These are phyloP conservation scores for Aspergillus quadrilineatus DNA, from an alignment of 2,329 filamentous ascomycete species.

Conservation along the genomic window DNA sequence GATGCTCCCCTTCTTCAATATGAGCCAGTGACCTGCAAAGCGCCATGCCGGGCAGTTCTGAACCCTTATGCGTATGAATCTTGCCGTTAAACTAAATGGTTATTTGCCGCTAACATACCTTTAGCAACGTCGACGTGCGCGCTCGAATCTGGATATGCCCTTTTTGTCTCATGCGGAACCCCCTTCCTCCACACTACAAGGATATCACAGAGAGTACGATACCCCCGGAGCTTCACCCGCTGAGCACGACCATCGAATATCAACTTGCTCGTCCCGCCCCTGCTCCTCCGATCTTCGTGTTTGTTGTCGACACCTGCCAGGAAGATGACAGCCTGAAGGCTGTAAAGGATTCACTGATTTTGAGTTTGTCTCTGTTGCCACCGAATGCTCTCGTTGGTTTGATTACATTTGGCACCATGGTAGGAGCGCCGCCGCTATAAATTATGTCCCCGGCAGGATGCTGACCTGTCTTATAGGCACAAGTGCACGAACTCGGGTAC, in stretches of 20 bases:
- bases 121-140: conserved; percentile 64
- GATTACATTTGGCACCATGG: conserved; percentile 82
- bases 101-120: conserved; percentile 26
- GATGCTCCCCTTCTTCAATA: conserved; percentile 86
- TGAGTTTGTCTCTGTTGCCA: conserved; percentile 64
- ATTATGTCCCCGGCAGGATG: conserved; percentile 9
- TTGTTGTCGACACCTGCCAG: conserved; percentile 68
- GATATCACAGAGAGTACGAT: conserved; percentile 66
- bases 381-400: conserved; percentile 64
- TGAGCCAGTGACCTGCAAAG: conserved; percentile 94
- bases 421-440: conserved; percentile 39
- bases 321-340: conserved; percentile 67
- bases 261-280: conserved; percentile 61
- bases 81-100: neutral
- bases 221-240: conserved; percentile 64
- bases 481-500: conserved; percentile 97
- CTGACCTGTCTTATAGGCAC: conserved; percentile 56
- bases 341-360: conserved; percentile 65
- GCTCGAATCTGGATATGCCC: conserved; percentile 68
- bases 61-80: conserved; percentile 87
- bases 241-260: conserved; percentile 67
- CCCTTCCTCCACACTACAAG: conserved; percentile 66
- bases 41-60: conserved; percentile 89
- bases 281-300: conserved; percentile 66
- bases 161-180: conserved; percentile 66